A percentile compares a stretch with the other conserved stretches of the same genome.
Evolutionary conservation across 495 filamentous ascomycete genomes (phyloP).

Genomic region (Neurospora sublineolata): DNA sequence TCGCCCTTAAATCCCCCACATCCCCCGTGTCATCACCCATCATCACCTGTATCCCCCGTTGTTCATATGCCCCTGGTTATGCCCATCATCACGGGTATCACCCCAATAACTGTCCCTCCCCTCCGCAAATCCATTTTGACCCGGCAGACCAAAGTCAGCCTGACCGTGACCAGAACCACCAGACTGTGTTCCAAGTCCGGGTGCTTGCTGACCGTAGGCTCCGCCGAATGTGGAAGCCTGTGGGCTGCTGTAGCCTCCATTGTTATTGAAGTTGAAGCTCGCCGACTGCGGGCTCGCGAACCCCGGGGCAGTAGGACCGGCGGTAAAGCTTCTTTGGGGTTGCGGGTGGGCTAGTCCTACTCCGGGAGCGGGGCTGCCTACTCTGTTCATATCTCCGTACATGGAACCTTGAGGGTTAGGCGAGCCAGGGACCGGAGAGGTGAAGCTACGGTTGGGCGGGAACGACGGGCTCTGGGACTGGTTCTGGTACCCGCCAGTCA

Average conservation of each 20-base stretch:
- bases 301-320: not conserved
- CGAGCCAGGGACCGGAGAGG: conserved; percentile 17
- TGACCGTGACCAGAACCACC: too few species aligned
- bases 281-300: not conserved
- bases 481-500: conserved; percentile 8
- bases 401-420: conserved; percentile 17
- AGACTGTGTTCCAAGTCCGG: not conserved
- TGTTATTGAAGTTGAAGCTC: not conserved
- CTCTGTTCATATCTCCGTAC: conserved; percentile 10
- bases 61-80: not conserved
- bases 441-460: conserved; percentile 22
- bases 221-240: not conserved
- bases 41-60: not conserved
- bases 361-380: conserved; percentile 13
- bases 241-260: not conserved
- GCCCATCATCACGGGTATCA: not conserved
- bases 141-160: not conserved
- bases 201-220: not conserved
- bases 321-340: conserved; percentile 22
- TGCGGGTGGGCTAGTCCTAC: conserved; percentile 11
- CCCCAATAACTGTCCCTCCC: not conserved
- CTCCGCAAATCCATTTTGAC: not conserved
- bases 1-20: too few species aligned
- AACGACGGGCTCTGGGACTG: conserved; percentile 7
- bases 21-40: not conserved